Evolutionary conservation across 2,329 filamentous ascomycete species (phyloP).

Genomic region (Xylaria sp.): DNA sequence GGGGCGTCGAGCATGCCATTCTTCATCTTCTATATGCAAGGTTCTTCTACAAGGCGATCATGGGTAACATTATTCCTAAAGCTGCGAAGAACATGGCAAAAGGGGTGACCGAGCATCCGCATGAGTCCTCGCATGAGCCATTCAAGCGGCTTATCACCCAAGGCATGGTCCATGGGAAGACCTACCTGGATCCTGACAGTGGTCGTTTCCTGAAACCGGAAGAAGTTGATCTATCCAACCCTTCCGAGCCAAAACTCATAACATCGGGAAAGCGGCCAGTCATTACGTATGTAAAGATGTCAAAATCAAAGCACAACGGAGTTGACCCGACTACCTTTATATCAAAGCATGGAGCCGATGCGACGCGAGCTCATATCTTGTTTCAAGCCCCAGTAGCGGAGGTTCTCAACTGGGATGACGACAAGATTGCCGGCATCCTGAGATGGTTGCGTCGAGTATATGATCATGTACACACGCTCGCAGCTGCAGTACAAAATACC

Average conservation of each 20-base stretch:
- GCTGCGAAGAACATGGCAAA: background rate
- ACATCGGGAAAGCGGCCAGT: conserved; percentile 68
- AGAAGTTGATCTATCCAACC: conserved; percentile 74
- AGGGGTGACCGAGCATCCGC: conserved; percentile 35
- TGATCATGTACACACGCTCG: conserved; percentile 61
- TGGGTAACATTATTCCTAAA: conserved; percentile 63
- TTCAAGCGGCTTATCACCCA: conserved; percentile 87
- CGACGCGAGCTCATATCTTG: conserved; percentile 85
- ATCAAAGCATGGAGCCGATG: conserved; percentile 80
- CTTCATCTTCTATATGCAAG: conserved; percentile 88
- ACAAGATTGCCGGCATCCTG: conserved; percentile 82
- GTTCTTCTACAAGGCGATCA: conserved; percentile 89
- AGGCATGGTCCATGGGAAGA: conserved; percentile 93
- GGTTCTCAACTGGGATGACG: conserved; percentile 87
- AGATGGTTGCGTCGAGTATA: conserved; percentile 80
- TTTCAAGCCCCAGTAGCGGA: conserved; percentile 89
- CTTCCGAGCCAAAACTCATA: conserved; percentile 68
- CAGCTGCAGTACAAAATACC: conserved; percentile 27
- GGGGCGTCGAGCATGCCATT: conserved; percentile 91
- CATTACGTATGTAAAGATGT: conserved; percentile 89
- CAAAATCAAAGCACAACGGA: conserved; percentile 92
- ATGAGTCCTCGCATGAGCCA: conserved; percentile 65
- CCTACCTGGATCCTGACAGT: conserved; percentile 77
- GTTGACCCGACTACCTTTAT: conserved; percentile 83
- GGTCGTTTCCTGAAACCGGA: conserved; percentile 81